Evolutionary conservation across 2,329 filamentous ascomycete species (phyloP), one percentile per base, ranked within the genome.

Genomic region (Aspergillus sp.): DNA sequence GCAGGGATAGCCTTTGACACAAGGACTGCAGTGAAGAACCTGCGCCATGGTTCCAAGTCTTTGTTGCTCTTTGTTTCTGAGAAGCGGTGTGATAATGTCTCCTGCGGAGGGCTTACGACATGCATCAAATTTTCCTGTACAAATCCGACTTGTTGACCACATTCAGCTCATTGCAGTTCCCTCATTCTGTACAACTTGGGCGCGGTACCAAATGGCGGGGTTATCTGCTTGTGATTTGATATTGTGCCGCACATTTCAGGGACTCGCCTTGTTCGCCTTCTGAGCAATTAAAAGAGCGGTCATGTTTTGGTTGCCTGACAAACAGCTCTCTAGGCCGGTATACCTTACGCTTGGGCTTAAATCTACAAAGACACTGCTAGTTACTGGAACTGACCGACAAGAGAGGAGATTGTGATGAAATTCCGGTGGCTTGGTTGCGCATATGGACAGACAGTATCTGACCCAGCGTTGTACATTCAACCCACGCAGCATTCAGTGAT

Each of bases 71-170:
- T 40, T 39, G 17, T 31, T n/a, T 8, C 12, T 41, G 27, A 48
- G 3, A 46, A 46, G 57, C 54, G 55, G 54, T 60, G 57, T 60
- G 54, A 50, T 54, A 37, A 31, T 31, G 27, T 8, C 27, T 12
- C 14, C 17, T 14, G 17, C 21, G n/a, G 14, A 37, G 41, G 21
- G 45, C 25, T 31, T 41, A n/a, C 37, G n/a, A 40, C 33, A 3
- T 40, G 21, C 47, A 15, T 50, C 47, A 1, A 15, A 6, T 7
- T 41, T 7, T 8, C 19, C 21, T 25, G 19, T 7, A 9, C 14
- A 46, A 27, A 9, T 21, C 33, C 8, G 19, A 15, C 14, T 40
- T 19, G 17, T 11, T n/a, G 48, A 6, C 7, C 15, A 40, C 9
- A n/a, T 37, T 15, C 35, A 7, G 35, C 35, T 17, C 21, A 17